Conservation (phyloP, 192 early-diverging fungal species). For the Coemansia sp. region DNA sequence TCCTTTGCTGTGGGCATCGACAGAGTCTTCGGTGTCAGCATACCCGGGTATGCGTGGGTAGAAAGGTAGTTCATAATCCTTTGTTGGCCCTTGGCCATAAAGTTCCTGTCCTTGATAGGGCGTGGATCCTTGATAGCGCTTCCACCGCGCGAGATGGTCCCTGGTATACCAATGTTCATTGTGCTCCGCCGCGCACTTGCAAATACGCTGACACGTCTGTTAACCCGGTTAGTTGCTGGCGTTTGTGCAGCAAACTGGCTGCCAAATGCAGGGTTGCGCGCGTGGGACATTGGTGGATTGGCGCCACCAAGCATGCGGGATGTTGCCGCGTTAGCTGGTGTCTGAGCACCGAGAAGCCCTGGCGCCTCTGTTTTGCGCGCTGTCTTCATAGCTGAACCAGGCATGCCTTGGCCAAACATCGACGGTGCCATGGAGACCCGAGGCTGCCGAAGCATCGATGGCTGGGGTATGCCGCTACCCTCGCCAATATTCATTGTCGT, state of each 20-base stretch:
- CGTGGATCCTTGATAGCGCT: constrained; percentile 69
- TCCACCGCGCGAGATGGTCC: constrained; percentile 43
- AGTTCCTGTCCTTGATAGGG: constrained; percentile 64
- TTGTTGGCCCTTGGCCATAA: constrained; percentile 62
- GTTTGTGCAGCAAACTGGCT: constrained; percentile 37
- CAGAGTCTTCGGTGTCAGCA: constrained; percentile 62
- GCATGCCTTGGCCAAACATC: constrained; percentile 39
- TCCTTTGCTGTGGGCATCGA: constrained; percentile 69
- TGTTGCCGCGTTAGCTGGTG: constrained; percentile 22
- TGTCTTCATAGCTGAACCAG: constrained; percentile 30
- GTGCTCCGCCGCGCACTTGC: constrained; percentile 49
- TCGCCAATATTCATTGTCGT: constrained; percentile 58
- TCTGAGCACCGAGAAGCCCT: constrained; percentile 34
- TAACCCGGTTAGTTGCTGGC: constrained; percentile 44
- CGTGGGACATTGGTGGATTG: constrained; percentile 48
- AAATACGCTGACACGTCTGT: constrained; percentile 56
- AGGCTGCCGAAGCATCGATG: constrained; percentile 47
- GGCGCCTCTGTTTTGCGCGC: constrained; percentile 35
- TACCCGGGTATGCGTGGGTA: constrained; percentile 62
- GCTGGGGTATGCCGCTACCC: constrained; percentile 51
- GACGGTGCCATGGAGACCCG: constrained; percentile 55
- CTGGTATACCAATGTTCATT: constrained; percentile 30
- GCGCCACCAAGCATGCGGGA: constrained; percentile 29
- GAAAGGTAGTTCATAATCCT: constrained; percentile 67
- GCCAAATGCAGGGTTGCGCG: constrained; percentile 25